Percentiles rank a stretch among this genome's conserved stretches.
These are phyloP conservation scores for Sporothrix pseudoabietina DNA, from an alignment of 2,329 filamentous ascomycete species.

Conservation along the genomic window DNA sequence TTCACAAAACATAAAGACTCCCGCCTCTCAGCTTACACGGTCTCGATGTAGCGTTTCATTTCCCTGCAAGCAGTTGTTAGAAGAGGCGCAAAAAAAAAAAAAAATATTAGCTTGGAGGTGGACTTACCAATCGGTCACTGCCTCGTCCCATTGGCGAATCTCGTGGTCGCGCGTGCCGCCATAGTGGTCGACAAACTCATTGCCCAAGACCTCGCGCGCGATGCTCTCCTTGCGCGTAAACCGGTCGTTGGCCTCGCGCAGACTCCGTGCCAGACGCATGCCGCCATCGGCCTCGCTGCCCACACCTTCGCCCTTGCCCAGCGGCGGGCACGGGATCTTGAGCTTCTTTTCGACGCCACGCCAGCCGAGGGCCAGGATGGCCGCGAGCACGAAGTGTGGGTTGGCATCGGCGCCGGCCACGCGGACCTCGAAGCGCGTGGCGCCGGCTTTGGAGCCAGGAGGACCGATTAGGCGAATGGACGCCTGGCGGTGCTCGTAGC, in stretches of 20 bases:
- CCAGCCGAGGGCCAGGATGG: slow-evolving; percentile 86
- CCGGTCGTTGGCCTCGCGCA: slow-evolving; percentile 79
- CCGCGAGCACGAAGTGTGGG: slow-evolving; percentile 80
- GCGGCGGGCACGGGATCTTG: slow-evolving; percentile 75
- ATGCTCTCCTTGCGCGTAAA: slow-evolving; percentile 80
- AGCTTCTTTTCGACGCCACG: slow-evolving; percentile 91
- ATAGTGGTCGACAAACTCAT: slow-evolving; percentile 95
- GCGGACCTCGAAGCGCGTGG: slow-evolving; percentile 89
- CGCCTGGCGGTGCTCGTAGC: slow-evolving; percentile 89
- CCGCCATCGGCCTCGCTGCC: slow-evolving; percentile 72
- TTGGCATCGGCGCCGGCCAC: slow-evolving; percentile 95
- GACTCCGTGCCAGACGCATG: slow-evolving; percentile 74
- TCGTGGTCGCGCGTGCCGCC: slow-evolving; percentile 92
- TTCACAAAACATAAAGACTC: neutral
- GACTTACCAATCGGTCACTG: slow-evolving; percentile 92
- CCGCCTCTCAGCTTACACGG: slow-evolving; percentile 48
- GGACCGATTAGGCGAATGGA: slow-evolving; percentile 88
- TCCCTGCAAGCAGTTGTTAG: slow-evolving; percentile 57
- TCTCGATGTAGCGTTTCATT: slow-evolving; percentile 76
- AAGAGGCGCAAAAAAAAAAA: neutral
- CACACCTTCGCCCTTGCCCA: slow-evolving; percentile 82
- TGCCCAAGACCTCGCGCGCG: slow-evolving; percentile 90
- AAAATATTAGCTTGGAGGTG: neutral
- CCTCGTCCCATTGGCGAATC: slow-evolving; percentile 87
- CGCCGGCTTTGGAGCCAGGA: slow-evolving; percentile 78